Base-by-base conservation (phyloP, 768 basidiomycete genomes). In the Peribolospora kevripleyi region DNA sequence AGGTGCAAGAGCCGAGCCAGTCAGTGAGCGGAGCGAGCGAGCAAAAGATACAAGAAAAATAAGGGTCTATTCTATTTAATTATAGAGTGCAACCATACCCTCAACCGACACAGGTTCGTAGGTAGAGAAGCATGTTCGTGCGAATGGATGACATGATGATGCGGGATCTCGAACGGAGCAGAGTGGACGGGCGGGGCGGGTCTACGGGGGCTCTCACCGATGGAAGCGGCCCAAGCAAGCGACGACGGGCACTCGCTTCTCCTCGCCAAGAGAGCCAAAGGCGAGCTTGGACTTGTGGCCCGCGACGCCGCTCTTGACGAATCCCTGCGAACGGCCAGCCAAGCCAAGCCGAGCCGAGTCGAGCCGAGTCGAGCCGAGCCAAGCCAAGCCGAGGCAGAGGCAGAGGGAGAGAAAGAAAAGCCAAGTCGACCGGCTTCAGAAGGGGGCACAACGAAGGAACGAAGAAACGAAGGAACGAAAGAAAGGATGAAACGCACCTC, bases 161-260 rank as follows among this genome's bases (percentile, higher is more conserved):
- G 25, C 25, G 1, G 25, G 25, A 25, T 25, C 25, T 25, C 25
- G 25, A 25, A 25, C 25, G 25, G 25, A 25, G 25, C 25, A 25
- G 25, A 25, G 25, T 25, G 25, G 25, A 25, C 25, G 25, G 25
- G 25, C 25, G 25, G 25, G 25, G 25, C 25, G 25, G 25, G 25
- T 25, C 25, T 25, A 25, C 25, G 25, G 25, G 25, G 25, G 25
- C 25, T 25, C 25, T 25, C 25, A 25, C 25, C 25, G 25, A 25
- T 25, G 25, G 25, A 84, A 83, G 64, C 87, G 72, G 57, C 86
- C 86, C 40, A 90, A 77, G 82, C 87, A 87, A 7, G 80, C 83
- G 3, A 90, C 83, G 8, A 83, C 85, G 0, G 87, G 82, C 0
- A 81, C 73, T n/a, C 75, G 75, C 52, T 72, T 68, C 4, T 71